These are phyloP conservation scores for Fusarium torreyae DNA, from an alignment of 2,329 filamentous ascomycete genomes.

Conservation along the genomic window DNA sequence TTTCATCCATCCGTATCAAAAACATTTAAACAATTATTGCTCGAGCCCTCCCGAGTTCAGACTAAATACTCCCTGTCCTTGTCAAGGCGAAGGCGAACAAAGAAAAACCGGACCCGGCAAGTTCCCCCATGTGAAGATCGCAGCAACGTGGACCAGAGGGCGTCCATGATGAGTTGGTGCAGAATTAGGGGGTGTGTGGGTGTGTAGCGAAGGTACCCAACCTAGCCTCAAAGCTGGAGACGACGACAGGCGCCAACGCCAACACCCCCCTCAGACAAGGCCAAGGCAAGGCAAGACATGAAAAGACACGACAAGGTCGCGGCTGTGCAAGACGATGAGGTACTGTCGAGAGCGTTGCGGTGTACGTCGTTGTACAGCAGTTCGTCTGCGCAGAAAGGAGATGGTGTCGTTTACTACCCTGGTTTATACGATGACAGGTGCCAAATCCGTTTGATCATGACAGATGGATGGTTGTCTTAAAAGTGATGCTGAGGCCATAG, in stretches of 20 bases:
- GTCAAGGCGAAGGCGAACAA: constrained; percentile 21
- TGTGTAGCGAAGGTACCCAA: constrained; percentile 32
- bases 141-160: constrained; percentile 44
- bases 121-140: constrained; percentile 50
- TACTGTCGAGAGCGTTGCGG: constrained; percentile 39
- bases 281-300: constrained; percentile 32
- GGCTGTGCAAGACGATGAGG: constrained; percentile 44
- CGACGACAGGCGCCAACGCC: constrained; percentile 44
- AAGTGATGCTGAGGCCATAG: constrained; percentile 42
- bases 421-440: constrained; percentile 43
- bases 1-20: not conserved
- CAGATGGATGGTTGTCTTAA: constrained; percentile 23
- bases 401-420: constrained; percentile 23
- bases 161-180: constrained; percentile 38
- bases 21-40: not conserved
- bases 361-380: constrained; percentile 40
- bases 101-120: constrained; percentile 49
- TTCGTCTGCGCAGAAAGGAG: constrained; percentile 31
- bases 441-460: constrained; percentile 37
- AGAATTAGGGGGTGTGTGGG: constrained; percentile 30
- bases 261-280: constrained; percentile 39
- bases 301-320: constrained; percentile 35
- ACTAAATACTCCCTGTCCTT: constrained; percentile 29
- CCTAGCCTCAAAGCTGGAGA: constrained; percentile 32
- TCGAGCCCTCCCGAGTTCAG: constrained; percentile 13